A percentile compares a stretch with the other conserved stretches of the same genome.
Evolutionary conservation across 2,329 filamentous ascomycete species (phyloP).

Genomic region (Amauroascus niger): DNA sequence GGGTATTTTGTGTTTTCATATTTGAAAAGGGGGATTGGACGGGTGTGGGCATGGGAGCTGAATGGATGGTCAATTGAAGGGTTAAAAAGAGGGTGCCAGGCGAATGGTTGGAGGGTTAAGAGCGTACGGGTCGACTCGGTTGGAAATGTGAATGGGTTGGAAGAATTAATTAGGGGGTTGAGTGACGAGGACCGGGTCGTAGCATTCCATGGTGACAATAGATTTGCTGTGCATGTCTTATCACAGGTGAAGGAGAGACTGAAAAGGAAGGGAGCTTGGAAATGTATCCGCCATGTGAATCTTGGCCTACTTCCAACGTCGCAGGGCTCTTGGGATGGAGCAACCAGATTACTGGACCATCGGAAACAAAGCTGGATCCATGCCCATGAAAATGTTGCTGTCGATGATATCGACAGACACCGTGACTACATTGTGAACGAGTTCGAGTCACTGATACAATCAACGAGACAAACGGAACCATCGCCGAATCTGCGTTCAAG

Average conservation of each 20-base stretch:
- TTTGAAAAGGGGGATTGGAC: constrained; percentile 54
- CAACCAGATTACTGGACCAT: constrained; percentile 41
- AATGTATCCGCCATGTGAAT: constrained; percentile 47
- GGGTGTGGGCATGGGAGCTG: constrained; percentile 79
- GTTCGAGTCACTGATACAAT: constrained; percentile 27
- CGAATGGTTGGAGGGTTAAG: constrained; percentile 56
- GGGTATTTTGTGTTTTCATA: constrained; percentile 91
- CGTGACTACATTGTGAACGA: constrained; percentile 32
- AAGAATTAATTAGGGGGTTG: constrained; percentile 28
- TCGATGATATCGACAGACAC: constrained; percentile 35
- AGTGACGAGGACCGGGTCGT: constrained; percentile 44
- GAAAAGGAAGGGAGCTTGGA: constrained; percentile 26
- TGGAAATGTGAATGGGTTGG: constrained; percentile 18
- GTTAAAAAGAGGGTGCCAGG: constrained; percentile 61
- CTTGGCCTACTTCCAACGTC: constrained; percentile 50
- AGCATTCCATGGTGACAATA: constrained; percentile 62
- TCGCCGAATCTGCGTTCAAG: not conserved
- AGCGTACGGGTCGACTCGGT: constrained; percentile 42
- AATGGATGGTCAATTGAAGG: constrained; percentile 85
- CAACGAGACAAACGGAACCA: not conserved
- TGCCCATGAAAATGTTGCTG: constrained; percentile 51
- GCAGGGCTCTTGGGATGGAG: constrained; percentile 40
- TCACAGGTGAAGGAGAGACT: constrained; percentile 25
- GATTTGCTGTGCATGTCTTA: constrained; percentile 40
- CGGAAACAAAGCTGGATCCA: constrained; percentile 47